Evolutionary conservation across 306 rosid species (phyloP).

Genomic region (Alnus rubra): DNA sequence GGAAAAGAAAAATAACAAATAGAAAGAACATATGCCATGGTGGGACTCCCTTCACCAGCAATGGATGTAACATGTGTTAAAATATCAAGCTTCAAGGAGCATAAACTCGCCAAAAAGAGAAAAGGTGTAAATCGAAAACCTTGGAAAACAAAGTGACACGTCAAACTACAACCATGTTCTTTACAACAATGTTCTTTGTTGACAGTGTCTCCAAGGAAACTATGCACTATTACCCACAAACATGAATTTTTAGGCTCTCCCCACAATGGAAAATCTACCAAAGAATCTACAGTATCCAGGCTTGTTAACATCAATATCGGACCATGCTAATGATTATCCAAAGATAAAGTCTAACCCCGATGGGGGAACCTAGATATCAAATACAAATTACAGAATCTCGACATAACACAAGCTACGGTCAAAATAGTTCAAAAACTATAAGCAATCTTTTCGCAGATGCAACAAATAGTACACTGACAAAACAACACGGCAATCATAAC

Average conservation of each 20-base stretch:
- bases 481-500: conserved; percentile 16
- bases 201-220: neutral
- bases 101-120: neutral
- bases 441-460: conserved; percentile 9
- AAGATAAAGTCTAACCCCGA: neutral
- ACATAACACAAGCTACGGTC: neutral
- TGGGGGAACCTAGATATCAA: conserved; percentile 10
- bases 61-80: neutral
- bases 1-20: neutral
- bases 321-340: neutral
- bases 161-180: neutral
- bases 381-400: neutral
- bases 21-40: neutral
- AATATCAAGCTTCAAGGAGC: neutral
- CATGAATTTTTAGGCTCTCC: neutral
- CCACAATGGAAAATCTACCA: neutral
- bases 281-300: neutral
- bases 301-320: neutral
- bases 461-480: conserved; percentile 21
- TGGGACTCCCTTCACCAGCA: neutral
- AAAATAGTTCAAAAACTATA: conserved; percentile 15
- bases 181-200: neutral
- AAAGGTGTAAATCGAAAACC: neutral
- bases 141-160: neutral
- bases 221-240: neutral